These are phyloP conservation scores for Melanopsichium pennsylvanicum DNA, from an alignment of 1,284 basidiomycete genomes.

Conservation along the genomic window DNA sequence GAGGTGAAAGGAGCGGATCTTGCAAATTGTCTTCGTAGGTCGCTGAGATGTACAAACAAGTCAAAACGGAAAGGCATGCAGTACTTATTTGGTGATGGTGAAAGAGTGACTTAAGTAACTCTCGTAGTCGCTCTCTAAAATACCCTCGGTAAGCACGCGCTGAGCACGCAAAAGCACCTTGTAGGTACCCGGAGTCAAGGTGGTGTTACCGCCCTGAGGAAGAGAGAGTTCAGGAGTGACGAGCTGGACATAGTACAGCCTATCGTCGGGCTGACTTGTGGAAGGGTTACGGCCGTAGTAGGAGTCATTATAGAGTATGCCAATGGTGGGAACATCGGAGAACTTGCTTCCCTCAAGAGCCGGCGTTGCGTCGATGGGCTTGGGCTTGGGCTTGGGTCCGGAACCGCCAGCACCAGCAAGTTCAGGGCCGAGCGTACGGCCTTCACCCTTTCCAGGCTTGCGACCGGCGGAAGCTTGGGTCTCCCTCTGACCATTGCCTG, in stretches of 20 bases:
- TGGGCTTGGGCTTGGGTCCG: conserved; percentile 4
- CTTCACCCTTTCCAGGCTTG: conserved; percentile 1
- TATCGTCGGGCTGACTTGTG: conserved; percentile 25
- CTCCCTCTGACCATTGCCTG: conserved; percentile 15
- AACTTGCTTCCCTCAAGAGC: conserved; percentile 9
- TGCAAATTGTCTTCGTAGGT: too few relatives aligned
- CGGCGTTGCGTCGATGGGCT: background rate
- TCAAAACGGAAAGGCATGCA: too few relatives aligned
- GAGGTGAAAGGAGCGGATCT: too few relatives aligned
- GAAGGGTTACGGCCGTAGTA: conserved; percentile 37
- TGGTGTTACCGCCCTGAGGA: conserved; percentile 32
- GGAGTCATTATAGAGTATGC: conserved; percentile 37
- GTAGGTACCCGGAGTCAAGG: conserved; percentile 73
- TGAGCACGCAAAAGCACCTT: conserved; percentile 72
- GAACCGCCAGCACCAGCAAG: conserved; percentile 2
- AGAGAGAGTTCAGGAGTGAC: conserved; percentile 22
- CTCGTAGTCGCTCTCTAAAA: conserved; percentile 72
- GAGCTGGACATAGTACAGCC: conserved; percentile 36
- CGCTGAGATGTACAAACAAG: too few relatives aligned
- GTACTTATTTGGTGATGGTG: conserved; percentile 30
- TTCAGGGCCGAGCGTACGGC: background rate
- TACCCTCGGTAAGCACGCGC: conserved; percentile 72
- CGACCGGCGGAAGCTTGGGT: too few relatives aligned
- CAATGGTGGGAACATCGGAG: conserved; percentile 31
- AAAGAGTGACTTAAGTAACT: conserved; percentile 67